These are phyloP conservation scores for Suillus subluteus DNA, from an alignment of 768 basidiomycete species.

Conservation along the genomic window DNA sequence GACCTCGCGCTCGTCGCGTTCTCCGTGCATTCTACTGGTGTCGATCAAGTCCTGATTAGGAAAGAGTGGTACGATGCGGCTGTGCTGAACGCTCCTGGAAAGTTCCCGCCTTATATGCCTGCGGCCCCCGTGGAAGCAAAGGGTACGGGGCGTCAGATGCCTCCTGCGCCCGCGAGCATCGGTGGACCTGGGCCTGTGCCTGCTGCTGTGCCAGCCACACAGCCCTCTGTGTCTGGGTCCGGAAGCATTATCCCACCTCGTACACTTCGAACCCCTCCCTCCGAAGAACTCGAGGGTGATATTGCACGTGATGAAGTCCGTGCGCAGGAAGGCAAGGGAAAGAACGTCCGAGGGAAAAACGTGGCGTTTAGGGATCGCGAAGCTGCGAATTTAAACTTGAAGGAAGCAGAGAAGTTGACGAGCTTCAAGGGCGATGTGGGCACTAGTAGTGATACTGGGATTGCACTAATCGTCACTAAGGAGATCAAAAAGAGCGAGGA, in stretches of 20 bases:
- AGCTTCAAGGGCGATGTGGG: constrained; percentile 27
- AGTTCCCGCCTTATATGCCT: constrained; percentile 56
- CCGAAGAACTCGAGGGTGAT: constrained; percentile 75
- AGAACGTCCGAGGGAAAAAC: constrained; percentile 57
- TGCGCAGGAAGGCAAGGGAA: constrained; percentile 50
- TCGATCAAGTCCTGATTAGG: constrained; percentile 85
- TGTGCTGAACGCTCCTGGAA: constrained; percentile 54
- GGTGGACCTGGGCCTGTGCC: constrained; percentile 30
- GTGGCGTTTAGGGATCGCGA: constrained; percentile 62
- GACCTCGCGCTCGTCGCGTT: constrained; percentile 85
- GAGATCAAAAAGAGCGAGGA: constrained; percentile 88
- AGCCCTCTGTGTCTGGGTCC: constrained; percentile 18
- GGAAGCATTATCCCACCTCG: constrained; percentile 35
- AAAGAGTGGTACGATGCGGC: constrained; percentile 87
- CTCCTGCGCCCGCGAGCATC: constrained; percentile 32
- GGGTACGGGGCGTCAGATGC: constrained; percentile 25
- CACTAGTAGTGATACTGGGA: constrained; percentile 51
- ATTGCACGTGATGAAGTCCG: constrained; percentile 62
- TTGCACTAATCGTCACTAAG: constrained; percentile 64
- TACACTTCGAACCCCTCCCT: constrained; percentile 68
- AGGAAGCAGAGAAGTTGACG: constrained; percentile 26
- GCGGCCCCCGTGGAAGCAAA: constrained; percentile 27
- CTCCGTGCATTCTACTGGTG: constrained; percentile 87
- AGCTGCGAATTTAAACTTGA: constrained; percentile 15
- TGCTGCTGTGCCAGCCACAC: constrained; percentile 12